Percentiles rank a stretch among this genome's conserved stretches.
Conservation (phyloP, 1,284 basidiomycete genomes). For the Moesziomyces sp. region DNA sequence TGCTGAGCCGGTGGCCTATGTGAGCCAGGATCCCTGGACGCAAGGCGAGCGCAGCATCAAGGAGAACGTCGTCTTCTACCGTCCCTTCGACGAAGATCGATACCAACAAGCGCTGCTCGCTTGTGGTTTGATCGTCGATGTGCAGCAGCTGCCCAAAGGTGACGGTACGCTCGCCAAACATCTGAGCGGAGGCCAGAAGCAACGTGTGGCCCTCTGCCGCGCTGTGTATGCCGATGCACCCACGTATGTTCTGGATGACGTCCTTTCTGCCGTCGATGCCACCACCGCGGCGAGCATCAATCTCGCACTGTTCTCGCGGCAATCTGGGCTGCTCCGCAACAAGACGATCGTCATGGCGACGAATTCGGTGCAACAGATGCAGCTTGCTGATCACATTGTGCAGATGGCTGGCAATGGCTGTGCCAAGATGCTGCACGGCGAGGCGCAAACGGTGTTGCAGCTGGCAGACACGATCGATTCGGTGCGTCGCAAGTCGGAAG, state of each 20-base stretch:
- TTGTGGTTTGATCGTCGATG: constrained; percentile 30
- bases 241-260: constrained; percentile 44
- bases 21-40: constrained; percentile 38
- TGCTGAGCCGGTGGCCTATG: constrained; percentile 20
- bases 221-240: constrained; percentile 41
- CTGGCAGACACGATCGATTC: constrained; percentile 9
- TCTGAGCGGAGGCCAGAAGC: constrained; percentile 53
- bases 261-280: constrained; percentile 48
- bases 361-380: constrained; percentile 24
- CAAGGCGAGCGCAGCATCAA: constrained; percentile 33
- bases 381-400: constrained; percentile 13
- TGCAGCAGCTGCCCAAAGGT: constrained; percentile 25
- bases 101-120: constrained; percentile 34
- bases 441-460: neutral
- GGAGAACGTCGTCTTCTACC: constrained; percentile 46
- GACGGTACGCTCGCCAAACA: constrained; percentile 34
- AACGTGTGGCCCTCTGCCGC: constrained; percentile 45
- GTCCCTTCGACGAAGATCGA: constrained; percentile 25
- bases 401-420: constrained; percentile 1
- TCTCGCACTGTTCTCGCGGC: constrained; percentile 12
- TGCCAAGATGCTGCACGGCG: constrained; percentile 1
- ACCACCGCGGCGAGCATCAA: constrained; percentile 24
- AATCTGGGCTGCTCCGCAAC: constrained; percentile 17
- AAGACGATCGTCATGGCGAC: constrained; percentile 48
- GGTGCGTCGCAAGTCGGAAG: constrained; percentile 8